Conservation (phyloP, 306 rosid genomes). For the Vigna mungo region DNA sequence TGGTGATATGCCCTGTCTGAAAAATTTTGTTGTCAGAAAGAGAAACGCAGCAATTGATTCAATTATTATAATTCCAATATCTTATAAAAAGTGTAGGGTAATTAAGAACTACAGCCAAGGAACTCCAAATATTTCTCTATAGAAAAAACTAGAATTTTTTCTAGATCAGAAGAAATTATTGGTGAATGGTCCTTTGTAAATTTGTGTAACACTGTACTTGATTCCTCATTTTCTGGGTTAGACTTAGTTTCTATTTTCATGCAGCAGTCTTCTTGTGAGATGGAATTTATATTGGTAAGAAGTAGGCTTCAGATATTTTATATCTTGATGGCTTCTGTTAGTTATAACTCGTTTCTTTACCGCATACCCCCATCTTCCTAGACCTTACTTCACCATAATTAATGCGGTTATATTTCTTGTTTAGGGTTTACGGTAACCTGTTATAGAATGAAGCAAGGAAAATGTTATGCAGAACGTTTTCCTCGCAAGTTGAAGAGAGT, state of each 20-base stretch:
- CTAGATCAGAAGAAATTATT: not conserved
- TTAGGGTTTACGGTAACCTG: slow-evolving; percentile 5
- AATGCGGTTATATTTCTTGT: not conserved
- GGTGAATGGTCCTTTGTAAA: not conserved
- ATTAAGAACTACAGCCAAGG: not conserved
- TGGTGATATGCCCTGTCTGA: not conserved
- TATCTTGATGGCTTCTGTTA: slow-evolving; percentile 8
- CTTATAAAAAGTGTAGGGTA: not conserved
- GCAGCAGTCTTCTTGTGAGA: not conserved
- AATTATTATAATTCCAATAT: not conserved
- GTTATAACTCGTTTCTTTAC: slow-evolving; percentile 20
- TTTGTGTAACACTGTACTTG: slow-evolving; percentile 9
- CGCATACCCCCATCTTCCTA: not conserved
- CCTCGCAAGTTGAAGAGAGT: not conserved
- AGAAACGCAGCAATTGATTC: not conserved
- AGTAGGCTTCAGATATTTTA: slow-evolving; percentile 2
- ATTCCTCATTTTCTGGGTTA: not conserved
- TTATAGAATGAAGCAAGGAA: not conserved
- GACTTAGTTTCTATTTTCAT: slow-evolving; percentile 1
- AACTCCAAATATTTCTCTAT: not conserved
- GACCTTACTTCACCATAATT: slow-evolving; percentile 3
- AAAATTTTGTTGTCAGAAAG: not conserved
- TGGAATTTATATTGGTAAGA: not conserved
- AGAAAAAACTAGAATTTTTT: not conserved
- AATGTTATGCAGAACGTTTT: not conserved